phyloP scores from a whole-genome alignment of 2,329 filamentous ascomycete species.

The Diaporthe citrichinensis region DNA sequence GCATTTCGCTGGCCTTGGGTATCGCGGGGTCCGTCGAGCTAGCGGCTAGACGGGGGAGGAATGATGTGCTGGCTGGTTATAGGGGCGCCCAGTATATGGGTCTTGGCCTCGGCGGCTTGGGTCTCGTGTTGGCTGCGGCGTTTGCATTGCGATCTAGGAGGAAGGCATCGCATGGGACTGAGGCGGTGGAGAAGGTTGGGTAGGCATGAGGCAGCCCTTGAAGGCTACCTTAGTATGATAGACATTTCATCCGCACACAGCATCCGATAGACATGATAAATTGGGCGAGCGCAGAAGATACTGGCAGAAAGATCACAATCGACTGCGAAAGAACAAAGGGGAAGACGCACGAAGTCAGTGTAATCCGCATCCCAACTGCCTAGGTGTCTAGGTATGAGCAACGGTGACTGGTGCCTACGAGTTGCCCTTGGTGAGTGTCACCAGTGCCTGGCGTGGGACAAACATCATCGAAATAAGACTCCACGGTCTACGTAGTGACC shows the following conservation, averaged over 20 bases:
- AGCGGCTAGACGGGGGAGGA: slow-evolving; percentile 48
- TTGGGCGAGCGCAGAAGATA: neutral
- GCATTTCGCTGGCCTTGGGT: slow-evolving; percentile 75
- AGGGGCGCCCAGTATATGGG: slow-evolving; percentile 58
- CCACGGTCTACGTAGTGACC: neutral
- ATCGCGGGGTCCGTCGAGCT: slow-evolving; percentile 75
- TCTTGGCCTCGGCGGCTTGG: slow-evolving; percentile 55
- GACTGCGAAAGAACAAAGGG: neutral
- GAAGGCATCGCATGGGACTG: neutral
- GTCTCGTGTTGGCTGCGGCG: slow-evolving; percentile 51
- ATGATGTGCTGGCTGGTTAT: slow-evolving; percentile 52
- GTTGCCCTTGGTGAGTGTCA: neutral
- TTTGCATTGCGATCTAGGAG: slow-evolving; percentile 46
- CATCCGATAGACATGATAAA: neutral
- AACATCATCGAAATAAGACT: neutral
- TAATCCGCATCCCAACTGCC: neutral
- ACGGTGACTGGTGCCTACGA: neutral
- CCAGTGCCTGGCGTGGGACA: neutral
- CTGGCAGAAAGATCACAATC: neutral
- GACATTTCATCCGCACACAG: neutral
- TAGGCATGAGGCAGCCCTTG: neutral
- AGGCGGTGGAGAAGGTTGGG: neutral
- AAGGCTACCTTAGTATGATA: neutral
- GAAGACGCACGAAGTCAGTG: neutral
- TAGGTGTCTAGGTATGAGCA: neutral